Base-by-base conservation (phyloP, 495 filamentous ascomycete species). In the Xylaria cubensis region DNA sequence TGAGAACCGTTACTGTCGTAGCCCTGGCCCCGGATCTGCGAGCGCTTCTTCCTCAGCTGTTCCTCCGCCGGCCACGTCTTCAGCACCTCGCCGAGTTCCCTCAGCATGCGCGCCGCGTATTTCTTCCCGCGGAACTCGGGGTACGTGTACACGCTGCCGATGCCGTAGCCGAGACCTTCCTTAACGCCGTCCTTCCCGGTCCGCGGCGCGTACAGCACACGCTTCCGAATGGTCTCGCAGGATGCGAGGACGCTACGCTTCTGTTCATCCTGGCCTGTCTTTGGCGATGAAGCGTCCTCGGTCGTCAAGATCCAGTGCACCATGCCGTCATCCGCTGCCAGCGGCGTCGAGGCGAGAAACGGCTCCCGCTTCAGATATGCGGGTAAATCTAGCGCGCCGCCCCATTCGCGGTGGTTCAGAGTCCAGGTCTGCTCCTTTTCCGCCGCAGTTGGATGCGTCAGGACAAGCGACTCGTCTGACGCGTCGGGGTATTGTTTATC, bases 81-180 rank as follows among this genome's bases (percentile, higher is more conserved):
- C 67, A 86, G 66, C 56, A 36, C 50, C 4, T 19, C 46, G 0
- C 78, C 88, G n/a, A 90, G 65, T 74, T 90, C 81, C 21, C 39
- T 74, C 79, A 85, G 80, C 87, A 87, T 88, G 56, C 94, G 84
- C 66, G 86, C 87, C 0, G 93, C 94, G 80, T 97, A 98, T 24
- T 94, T 93, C 62, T 86, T 88, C 10, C 92, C 91, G 71, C 96
- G 80, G 74, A 88, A 91, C 74, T 89, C 84, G 1, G 88, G 86
- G 19, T 93, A 89, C 50, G 91, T 93, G 81, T 94, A 98, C 1
- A 99, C 96, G 72, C 92, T 94, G 17, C 92, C 94, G 51, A 99
- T 88, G 10, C 93, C 93, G 80, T 97, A 91, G 21, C 89, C 88
- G n/a, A 91, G 80, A 3, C 88, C 87, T 51, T 97, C 90, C 71